Evolutionary conservation across 1,139 yeast species (phyloP).

Genomic region (Yamadazyma sp.): DNA sequence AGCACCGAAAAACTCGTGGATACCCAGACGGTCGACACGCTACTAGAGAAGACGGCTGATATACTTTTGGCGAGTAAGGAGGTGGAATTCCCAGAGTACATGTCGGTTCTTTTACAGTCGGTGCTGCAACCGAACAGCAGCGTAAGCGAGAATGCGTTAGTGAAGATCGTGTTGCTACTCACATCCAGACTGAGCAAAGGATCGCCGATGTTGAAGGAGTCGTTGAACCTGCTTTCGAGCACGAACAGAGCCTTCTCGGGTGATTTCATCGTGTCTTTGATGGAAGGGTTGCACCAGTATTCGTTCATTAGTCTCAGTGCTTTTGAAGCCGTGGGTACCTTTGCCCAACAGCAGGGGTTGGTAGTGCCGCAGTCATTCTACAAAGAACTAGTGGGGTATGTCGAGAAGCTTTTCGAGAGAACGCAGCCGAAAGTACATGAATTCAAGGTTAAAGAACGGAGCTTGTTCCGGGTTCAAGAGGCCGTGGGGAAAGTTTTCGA

Average conservation of each 20-base stretch:
- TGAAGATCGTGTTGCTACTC: conserved; percentile 14
- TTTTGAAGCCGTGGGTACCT: conserved; percentile 23
- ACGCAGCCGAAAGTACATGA: conserved; percentile 37
- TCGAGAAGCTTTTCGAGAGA: conserved; percentile 31
- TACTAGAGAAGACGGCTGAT: conserved; percentile 10
- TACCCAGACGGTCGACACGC: not conserved
- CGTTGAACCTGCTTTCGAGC: conserved; percentile 14
- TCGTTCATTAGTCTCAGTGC: conserved; percentile 20
- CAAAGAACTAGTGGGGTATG: conserved; percentile 21
- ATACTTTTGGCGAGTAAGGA: conserved; percentile 8
- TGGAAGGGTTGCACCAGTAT: conserved; percentile 19
- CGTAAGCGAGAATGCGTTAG: conserved; percentile 9
- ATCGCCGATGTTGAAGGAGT: conserved; percentile 8
- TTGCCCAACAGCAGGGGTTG: conserved; percentile 6
- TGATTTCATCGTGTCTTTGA: conserved; percentile 11
- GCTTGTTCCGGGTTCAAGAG: conserved; percentile 31
- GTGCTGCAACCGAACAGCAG: conserved; percentile 6
- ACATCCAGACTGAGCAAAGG: conserved; percentile 6
- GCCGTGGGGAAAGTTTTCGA: conserved; percentile 5
- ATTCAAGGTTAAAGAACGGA: conserved; percentile 30
- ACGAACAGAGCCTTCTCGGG: conserved; percentile 6
- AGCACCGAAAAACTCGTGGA: conserved; percentile 6
- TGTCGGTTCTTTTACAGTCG: conserved; percentile 23
- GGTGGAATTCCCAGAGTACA: conserved; percentile 25
- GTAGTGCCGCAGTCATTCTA: conserved; percentile 24